Base-by-base conservation (phyloP, 305 asterid genomes). In the Lippia alba region DNA sequence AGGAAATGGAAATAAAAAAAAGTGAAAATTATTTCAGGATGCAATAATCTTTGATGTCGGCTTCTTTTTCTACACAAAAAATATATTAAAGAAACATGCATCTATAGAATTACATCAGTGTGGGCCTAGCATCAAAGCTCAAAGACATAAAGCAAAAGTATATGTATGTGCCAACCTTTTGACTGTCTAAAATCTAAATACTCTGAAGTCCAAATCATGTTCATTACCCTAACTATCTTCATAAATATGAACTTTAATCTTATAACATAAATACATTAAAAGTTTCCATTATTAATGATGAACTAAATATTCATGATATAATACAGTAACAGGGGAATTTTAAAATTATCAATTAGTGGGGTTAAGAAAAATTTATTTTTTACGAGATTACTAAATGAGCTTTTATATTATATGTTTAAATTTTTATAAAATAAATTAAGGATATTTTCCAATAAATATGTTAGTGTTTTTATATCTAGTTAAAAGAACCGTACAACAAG, bases 1-100 rank as follows among this genome's bases (percentile, higher is more conserved):
- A 24, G 30, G 30, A 24, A 24, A 24, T 24, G 3, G 4, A 17
- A 73, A 51, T 36, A 17, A 56, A 20, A 41, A 15, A 55, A 32
- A 50, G 56, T 19, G 51, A 33, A 44, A 39, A 66, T 61, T 48
- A 66, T 71, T 72, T 54, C 41, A 33, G 74, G 61, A 12, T 39
- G 64, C 71, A 54, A 39, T 70, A 54, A 64, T 59, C 48, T 57
- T 51, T 44, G 51, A 33, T 73, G 76, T 73, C 65, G 78, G 76
- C 56, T 60, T 50, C 57, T 40, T 66, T 57, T 74, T 68, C 61
- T 0, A 17, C 56, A 69, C 68, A 70, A 69, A 58, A n/a, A n/a
- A 36, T 36, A 66, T 66, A 60, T 61, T 53, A 70, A 46, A 62
- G 41, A 57, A 66, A 36, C 20, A 53, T 53, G 58, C 32, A 17